Percentiles rank a stretch among this genome's conserved stretches.
phyloP scores from a whole-genome alignment of 1,284 basidiomycete genomes.

The Microbotryomycetes sp. region DNA sequence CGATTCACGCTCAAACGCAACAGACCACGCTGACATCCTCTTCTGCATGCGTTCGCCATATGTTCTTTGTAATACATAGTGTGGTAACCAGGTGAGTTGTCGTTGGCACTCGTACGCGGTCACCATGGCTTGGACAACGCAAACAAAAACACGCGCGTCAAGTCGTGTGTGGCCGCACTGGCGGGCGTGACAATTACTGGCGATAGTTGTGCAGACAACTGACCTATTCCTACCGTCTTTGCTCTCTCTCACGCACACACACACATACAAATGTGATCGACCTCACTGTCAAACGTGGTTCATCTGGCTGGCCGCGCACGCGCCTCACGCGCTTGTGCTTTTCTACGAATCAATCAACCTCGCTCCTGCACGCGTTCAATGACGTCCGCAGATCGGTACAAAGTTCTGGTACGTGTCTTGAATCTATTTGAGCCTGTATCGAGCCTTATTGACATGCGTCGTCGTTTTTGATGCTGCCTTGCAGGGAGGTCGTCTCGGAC shows the following conservation, averaged over 20 bases:
- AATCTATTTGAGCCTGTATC: too few species aligned
- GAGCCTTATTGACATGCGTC: too few species aligned
- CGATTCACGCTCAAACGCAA: not conserved
- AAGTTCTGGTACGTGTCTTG: constrained; percentile 88
- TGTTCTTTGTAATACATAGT: constrained; percentile 50
- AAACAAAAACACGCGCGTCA: not conserved
- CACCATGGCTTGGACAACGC: not conserved
- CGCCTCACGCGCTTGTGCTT: too few species aligned
- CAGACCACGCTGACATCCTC: not conserved
- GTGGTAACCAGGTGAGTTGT: constrained; percentile 80
- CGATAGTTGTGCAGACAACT: not conserved
- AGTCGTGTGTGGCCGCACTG: not conserved
- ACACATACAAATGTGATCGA: not conserved
- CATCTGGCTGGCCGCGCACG: too few species aligned
- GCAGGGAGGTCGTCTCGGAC: constrained; percentile 63
- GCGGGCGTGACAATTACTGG: not conserved
- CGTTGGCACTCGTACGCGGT: not conserved
- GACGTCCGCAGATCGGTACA: constrained; percentile 35
- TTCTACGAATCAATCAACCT: too few species aligned
- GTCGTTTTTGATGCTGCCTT: too few species aligned
- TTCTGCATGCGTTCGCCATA: not conserved
- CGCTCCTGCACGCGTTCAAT: too few species aligned
- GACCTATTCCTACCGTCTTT: not conserved
- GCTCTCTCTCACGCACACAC: not conserved
- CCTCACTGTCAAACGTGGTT: too few species aligned